Evolutionary conservation across 495 filamentous ascomycete genomes (phyloP).

Genomic region (Penicillium argentinense): DNA sequence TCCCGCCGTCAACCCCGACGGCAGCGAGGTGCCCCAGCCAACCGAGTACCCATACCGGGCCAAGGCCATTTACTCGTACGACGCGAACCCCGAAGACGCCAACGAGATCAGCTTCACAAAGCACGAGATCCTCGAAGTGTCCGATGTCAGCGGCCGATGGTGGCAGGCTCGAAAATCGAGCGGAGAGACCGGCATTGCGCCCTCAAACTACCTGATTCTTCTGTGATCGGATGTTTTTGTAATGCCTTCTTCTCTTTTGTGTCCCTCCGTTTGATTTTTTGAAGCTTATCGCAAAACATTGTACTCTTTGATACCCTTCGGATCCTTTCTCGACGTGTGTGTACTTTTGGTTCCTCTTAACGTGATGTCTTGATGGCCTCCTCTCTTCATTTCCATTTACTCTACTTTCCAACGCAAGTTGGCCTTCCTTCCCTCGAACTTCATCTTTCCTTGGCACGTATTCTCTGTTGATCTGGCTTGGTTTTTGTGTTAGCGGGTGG

Average conservation of each 20-base stretch:
- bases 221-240: slow-evolving; percentile 58
- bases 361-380: slow-evolving; percentile 48
- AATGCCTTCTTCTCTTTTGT: slow-evolving; percentile 24
- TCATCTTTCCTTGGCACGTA: slow-evolving; percentile 18
- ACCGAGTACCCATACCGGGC: slow-evolving; percentile 96
- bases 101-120: slow-evolving; percentile 98
- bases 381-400: slow-evolving; percentile 18
- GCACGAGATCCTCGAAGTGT: slow-evolving; percentile 95
- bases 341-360: slow-evolving; percentile 34
- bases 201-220: slow-evolving; percentile 96
- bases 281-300: slow-evolving; percentile 30
- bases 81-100: slow-evolving; percentile 95
- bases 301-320: slow-evolving; percentile 50
- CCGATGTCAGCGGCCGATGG: slow-evolving; percentile 95
- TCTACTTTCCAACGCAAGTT: slow-evolving; percentile 6
- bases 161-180: slow-evolving; percentile 97
- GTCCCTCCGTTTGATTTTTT: slow-evolving; percentile 23
- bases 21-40: slow-evolving; percentile 69
- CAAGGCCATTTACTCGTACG: slow-evolving; percentile 98
- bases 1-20: slow-evolving; percentile 18
- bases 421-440: slow-evolving; percentile 10
- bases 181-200: slow-evolving; percentile 95
- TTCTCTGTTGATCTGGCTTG: slow-evolving; percentile 17
- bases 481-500: slow-evolving; percentile 16
- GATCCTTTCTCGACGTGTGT: slow-evolving; percentile 42